Percentiles rank a stretch among this genome's conserved stretches.
These are phyloP conservation scores for Hemileccinum rubropunctum DNA, from an alignment of 768 basidiomycete genomes.

Conservation along the genomic window DNA sequence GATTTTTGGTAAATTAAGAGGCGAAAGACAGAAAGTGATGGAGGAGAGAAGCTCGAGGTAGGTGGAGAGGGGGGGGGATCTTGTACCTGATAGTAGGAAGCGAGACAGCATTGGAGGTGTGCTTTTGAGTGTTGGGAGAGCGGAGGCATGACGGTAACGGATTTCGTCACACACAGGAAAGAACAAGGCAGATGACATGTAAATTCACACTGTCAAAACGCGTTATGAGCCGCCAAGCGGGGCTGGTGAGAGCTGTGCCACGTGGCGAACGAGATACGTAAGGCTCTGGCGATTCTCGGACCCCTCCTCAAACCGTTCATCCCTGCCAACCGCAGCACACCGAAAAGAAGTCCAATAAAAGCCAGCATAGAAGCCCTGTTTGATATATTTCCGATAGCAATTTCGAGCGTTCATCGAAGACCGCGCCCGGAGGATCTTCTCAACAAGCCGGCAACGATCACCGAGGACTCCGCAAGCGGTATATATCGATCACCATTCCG, in stretches of 20 bases:
- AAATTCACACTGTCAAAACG: slow-evolving; percentile 30
- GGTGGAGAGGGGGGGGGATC: too few species aligned
- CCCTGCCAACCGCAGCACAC: background rate
- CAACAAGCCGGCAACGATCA: slow-evolving; percentile 1
- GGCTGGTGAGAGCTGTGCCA: slow-evolving; percentile 17
- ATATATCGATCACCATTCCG: slow-evolving; percentile 1
- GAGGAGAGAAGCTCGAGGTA: slow-evolving; percentile 15
- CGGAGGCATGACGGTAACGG: slow-evolving; percentile 23
- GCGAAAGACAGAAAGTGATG: slow-evolving; percentile 5
- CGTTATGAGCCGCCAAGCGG: slow-evolving; percentile 16
- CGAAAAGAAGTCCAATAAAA: slow-evolving; percentile 10
- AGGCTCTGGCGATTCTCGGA: background rate
- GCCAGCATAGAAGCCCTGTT: slow-evolving; percentile 14
- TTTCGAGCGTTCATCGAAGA: slow-evolving; percentile 20
- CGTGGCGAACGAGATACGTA: slow-evolving; percentile 14
- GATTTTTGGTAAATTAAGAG: slow-evolving; percentile 13
- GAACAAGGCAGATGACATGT: slow-evolving; percentile 17
- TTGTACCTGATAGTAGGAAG: too few species aligned
- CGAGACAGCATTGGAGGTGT: background rate
- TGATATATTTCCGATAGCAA: slow-evolving; percentile 19
- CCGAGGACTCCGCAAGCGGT: slow-evolving; percentile 20
- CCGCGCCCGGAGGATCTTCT: slow-evolving; percentile 18
- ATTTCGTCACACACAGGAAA: slow-evolving; percentile 31
- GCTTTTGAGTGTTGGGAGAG: slow-evolving; percentile 22
- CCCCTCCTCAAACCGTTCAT: background rate